Conservation (phyloP, 2,329 filamentous ascomycete species). For the Aspergillus fischeri region DNA sequence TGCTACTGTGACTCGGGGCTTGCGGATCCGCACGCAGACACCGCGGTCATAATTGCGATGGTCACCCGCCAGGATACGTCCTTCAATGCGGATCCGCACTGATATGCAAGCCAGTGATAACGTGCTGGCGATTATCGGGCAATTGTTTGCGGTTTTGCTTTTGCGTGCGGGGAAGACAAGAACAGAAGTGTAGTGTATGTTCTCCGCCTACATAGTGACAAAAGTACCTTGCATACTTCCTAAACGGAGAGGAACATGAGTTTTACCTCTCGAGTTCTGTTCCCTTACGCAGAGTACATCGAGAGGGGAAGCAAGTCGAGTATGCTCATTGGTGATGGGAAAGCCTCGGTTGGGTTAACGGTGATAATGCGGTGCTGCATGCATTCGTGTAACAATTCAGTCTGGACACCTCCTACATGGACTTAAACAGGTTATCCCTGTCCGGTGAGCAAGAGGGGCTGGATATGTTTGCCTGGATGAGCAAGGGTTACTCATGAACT, state of each 20-base stretch:
- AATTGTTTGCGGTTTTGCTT: neutral
- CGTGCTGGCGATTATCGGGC: neutral
- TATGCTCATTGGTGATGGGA: neutral
- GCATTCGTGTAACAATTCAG: neutral
- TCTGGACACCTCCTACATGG: neutral
- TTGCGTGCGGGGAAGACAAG: neutral
- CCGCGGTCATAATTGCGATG: neutral
- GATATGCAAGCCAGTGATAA: neutral
- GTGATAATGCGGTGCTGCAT: neutral
- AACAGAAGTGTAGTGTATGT: neutral
- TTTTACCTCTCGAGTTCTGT: too few relatives aligned
- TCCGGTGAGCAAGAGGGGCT: neutral
- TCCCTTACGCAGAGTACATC: neutral
- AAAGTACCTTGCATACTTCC: neutral
- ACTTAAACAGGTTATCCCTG: neutral
- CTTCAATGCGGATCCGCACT: neutral
- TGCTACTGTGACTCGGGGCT: neutral
- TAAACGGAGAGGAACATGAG: too few relatives aligned
- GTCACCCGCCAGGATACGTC: too few relatives aligned
- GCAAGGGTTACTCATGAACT: neutral
- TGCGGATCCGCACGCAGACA: neutral
- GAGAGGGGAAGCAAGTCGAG: neutral
- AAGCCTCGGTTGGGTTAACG: neutral
- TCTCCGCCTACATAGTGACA: neutral
- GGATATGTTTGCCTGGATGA: neutral